Percentiles rank a stretch among this genome's conserved stretches.
Evolutionary conservation across 1,139 yeast genomes (phyloP).

Genomic region (Candida smagusa): DNA sequence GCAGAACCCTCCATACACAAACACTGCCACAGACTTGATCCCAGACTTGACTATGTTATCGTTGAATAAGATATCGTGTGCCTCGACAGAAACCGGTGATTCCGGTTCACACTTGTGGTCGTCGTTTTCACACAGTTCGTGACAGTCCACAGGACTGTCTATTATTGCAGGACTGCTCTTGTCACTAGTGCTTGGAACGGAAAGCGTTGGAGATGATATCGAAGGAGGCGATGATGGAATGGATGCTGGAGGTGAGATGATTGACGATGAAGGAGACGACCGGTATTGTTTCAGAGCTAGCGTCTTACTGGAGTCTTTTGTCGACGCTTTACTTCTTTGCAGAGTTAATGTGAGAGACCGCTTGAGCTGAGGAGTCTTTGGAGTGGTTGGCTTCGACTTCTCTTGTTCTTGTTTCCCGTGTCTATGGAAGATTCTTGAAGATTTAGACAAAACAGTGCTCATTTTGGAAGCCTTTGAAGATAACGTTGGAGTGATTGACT

Average conservation of each 20-base stretch:
- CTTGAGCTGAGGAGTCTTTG: not conserved
- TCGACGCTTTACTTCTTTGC: too few species aligned
- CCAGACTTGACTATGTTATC: slow-evolving; percentile 17
- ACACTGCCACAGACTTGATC: slow-evolving; percentile 24
- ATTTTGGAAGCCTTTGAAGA: slow-evolving; percentile 18
- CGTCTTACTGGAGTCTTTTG: too few species aligned
- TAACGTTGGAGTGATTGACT: not conserved
- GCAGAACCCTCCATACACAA: slow-evolving; percentile 42
- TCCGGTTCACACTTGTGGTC: not conserved
- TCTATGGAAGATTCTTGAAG: slow-evolving; percentile 31
- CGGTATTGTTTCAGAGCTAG: too few species aligned
- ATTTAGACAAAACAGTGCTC: slow-evolving; percentile 30
- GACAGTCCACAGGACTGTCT: not conserved
- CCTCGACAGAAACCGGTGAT: slow-evolving; percentile 1
- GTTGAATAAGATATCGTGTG: slow-evolving; percentile 9
- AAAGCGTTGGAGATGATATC: not conserved
- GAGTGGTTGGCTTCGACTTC: not conserved
- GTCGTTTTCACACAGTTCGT: not conserved
- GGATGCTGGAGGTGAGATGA: not conserved
- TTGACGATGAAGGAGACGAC: too few species aligned
- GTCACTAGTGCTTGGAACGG: not conserved
- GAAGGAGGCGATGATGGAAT: slow-evolving; percentile 1
- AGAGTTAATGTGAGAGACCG: too few species aligned
- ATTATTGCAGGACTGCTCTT: not conserved
- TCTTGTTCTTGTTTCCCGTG: slow-evolving; percentile 13